Evolutionary conservation across 352 stramenopile genomes (phyloP), one percentile per base, ranked within the genome.

Genomic region (Globisporangium canariense): DNA sequence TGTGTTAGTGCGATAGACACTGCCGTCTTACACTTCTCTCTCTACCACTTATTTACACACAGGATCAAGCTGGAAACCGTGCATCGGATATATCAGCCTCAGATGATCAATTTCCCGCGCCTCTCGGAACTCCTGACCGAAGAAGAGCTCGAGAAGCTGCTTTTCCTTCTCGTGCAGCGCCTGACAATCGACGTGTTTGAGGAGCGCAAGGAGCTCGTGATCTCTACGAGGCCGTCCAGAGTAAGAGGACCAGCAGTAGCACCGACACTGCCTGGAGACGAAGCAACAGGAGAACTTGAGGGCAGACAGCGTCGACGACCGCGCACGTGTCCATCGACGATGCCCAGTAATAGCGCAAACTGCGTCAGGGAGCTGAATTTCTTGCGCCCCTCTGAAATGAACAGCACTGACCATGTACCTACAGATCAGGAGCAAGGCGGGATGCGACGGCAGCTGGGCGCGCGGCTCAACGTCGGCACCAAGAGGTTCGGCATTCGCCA

Each of bases 21-120:
- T 49, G 43, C 9, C 46, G n/a, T 30, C 4, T 38, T 13, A 11
- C 18, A 22, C 22, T 1, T 62, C 6, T 53, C 20, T 32, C 9
- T 22, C 41, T n/a, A 28, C 25, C 2, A 28, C 22, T 18, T 10
- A 43, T 55, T 50, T 3, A 20, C 43, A 20, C 11, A 13, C 56
- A 93, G 84, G 81, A 88, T 89, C 70, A 91, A 93, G 46, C 71
- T 91, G 2, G 79, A 89, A 58, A 90, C 79, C 1, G 71, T 93
- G 7, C 71, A 74, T 13, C 72, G 74, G 20, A 59, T 85, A 1
- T 28, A 28, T 28, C 25, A 28, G 1, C 56, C 77, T 1, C 71
- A 70, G 2, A 46, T 71, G 1, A 78, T 81, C 10, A 93, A 90
- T 54, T 75, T 90, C n/a, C 84, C 84, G n/a, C 78, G 82, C 0